Evolutionary conservation across 192 early-diverging fungal genomes (phyloP).

Genomic region (Coemansia sp.): DNA sequence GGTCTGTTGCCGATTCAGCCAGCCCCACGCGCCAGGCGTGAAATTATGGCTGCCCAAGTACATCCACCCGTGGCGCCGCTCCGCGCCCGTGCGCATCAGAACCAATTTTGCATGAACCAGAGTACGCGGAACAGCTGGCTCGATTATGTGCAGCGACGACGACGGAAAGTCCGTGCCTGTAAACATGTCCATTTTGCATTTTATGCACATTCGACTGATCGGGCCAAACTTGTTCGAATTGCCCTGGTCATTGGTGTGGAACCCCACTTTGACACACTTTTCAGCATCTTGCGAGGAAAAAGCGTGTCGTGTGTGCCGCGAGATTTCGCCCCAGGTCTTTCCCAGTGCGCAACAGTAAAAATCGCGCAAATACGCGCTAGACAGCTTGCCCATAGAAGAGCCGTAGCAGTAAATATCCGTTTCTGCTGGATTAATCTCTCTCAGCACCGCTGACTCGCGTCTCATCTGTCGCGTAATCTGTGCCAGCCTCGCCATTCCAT

Average conservation of each 20-base stretch:
- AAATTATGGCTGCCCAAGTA: slow-evolving; percentile 47
- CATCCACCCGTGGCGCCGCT: slow-evolving; percentile 28
- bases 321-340: background rate
- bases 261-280: slow-evolving; percentile 19
- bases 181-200: slow-evolving; percentile 11
- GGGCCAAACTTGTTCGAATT: slow-evolving; percentile 15
- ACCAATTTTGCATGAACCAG: slow-evolving; percentile 36
- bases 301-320: background rate
- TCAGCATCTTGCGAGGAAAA: background rate
- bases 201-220: slow-evolving; percentile 11
- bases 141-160: slow-evolving; percentile 13
- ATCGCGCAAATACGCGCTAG: slow-evolving; percentile 6
- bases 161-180: slow-evolving; percentile 6
- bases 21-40: slow-evolving; percentile 41
- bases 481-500: slow-evolving; percentile 53
- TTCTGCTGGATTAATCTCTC: slow-evolving; percentile 1
- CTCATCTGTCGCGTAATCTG: slow-evolving; percentile 24
- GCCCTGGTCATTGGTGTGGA: slow-evolving; percentile 31
- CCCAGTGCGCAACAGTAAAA: slow-evolving; percentile 25
- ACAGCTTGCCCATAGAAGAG: slow-evolving; percentile 35
- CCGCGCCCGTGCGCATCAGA: slow-evolving; percentile 3
- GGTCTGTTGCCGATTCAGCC: background rate
- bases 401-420: slow-evolving; percentile 35
- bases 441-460: background rate
- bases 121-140: slow-evolving; percentile 3